Base-by-base conservation (phyloP, 2,329 filamentous ascomycete genomes). In the Sporothrix phasma region DNA sequence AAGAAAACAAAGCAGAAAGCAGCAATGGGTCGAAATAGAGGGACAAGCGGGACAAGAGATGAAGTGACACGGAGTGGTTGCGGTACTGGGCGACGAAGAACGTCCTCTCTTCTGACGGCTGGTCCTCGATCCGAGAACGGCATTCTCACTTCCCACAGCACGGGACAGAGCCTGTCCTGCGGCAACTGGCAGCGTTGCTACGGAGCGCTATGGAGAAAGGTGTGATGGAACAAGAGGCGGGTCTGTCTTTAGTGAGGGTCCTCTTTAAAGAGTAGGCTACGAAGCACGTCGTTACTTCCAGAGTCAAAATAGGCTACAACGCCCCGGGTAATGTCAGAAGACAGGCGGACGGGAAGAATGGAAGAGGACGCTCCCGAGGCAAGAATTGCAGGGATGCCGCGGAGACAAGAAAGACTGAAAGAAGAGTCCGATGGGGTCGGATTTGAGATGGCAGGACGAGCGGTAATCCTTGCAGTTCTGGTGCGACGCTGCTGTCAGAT, bases 291-390 rank as follows among this genome's bases (percentile, higher is more conserved):
- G n/a, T n/a, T n/a, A n/a, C n/a, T n/a, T n/a, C n/a, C n/a, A n/a
- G n/a, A n/a, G n/a, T n/a, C 31, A 49, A 6, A 22, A 22, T 39
- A 56, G 24, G 34, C 10, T 24, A 22, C 47, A 51, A 26, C 19
- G 19, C 51, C 31, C 31, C 7, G 31, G 7, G 5, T 17, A 39
- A n/a, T n/a, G n/a, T n/a, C n/a, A n/a, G n/a, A 13, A 29, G 46
- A 17, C 22, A 46, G 39, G 15, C n/a, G 8, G 10, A 19, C 45
- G 46, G 39, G 19, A 37, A 31, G 13, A 29, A 26, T 46, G 56
- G 63, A 64, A 60, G 46, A 60, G n/a, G 34, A 17, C 39, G 43
- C 56, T 64, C 54, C 62, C 62, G 56, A 61, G 24, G 26, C n/a
- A 58, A 58, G 37, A 41, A 31, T n/a, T 34, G 34, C 45, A 51